Percentiles rank a stretch among this genome's conserved stretches.
Conservation (phyloP, 306 rosid genomes). For the Dryas alaskensis region DNA sequence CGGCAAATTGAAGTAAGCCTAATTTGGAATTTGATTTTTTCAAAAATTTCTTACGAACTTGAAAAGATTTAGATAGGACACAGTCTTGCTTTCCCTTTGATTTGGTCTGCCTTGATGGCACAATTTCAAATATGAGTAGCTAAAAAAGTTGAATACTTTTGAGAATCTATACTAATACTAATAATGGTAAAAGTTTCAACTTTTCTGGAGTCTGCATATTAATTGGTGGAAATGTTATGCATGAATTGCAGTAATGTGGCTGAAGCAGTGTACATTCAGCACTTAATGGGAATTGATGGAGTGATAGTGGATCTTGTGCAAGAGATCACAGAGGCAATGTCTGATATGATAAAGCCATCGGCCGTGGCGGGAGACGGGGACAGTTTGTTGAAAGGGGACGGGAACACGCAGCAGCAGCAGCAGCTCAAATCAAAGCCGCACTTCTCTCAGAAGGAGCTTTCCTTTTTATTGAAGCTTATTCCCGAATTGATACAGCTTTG, state of each 20-base stretch:
- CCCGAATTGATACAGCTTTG: slow-evolving; percentile 60
- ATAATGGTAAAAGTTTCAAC: too few relatives aligned
- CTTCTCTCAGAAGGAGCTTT: slow-evolving; percentile 71
- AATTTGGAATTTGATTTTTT: background rate
- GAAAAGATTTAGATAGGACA: too few relatives aligned
- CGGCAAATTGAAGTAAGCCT: slow-evolving; percentile 74
- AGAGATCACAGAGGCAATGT: slow-evolving; percentile 72
- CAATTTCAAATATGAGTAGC: background rate
- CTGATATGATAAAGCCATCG: slow-evolving; percentile 48
- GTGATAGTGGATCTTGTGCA: slow-evolving; percentile 80
- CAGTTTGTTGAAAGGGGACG: slow-evolving; percentile 36
- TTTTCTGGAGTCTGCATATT: background rate
- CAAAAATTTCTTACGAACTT: background rate
- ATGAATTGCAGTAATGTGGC: slow-evolving; percentile 64
- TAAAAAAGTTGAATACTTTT: too few relatives aligned
- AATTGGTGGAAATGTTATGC: background rate
- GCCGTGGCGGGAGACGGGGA: slow-evolving; percentile 37
- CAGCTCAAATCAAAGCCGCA: slow-evolving; percentile 54
- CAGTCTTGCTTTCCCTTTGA: too few relatives aligned
- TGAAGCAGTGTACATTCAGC: slow-evolving; percentile 86
- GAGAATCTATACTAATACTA: too few relatives aligned
- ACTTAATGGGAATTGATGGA: slow-evolving; percentile 89
- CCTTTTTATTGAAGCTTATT: slow-evolving; percentile 78
- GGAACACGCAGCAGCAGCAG: slow-evolving; percentile 1
- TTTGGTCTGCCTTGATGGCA: too few relatives aligned